Evolutionary conservation across 1,284 basidiomycete species (phyloP), one percentile per base, ranked within the genome.

Genomic region (Tilletia walkeri): DNA sequence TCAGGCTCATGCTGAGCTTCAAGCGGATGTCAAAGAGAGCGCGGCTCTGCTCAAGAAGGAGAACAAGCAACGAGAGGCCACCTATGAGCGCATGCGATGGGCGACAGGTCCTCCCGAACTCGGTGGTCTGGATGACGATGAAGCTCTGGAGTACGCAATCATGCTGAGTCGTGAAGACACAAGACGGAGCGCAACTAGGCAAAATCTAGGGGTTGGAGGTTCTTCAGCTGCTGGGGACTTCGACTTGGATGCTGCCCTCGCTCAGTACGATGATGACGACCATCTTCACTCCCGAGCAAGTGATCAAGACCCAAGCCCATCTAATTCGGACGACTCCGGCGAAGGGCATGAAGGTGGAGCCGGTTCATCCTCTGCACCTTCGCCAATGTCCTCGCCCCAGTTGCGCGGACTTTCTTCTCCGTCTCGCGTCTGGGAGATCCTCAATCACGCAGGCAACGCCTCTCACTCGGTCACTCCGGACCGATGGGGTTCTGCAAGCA

Each of bases 151-250:
- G 76, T 94, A 94, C 78, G 88, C 90, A 0, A 82, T 94, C 68
- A 93, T 94, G 91, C 87, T 94, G 70, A 92, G 91, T 73, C 88
- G 90, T 4, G 92, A 94, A 48, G 91, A 93, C 9, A 10, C 56
- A 5, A 18, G 56, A n/a, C 36, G 56, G 16, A 7, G 18, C 56
- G 30, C 20, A 16, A 10, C 56, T n/a, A 34, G 30, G 56, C 56
- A 10, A 5, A 18, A 34, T 16, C 16, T 10, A 39, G 30, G 36
- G 36, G 9, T n/a, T 16, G 56, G 56, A 34, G 24, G 54, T 10
- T n/a, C 36, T 61, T 24, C 30, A 20, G 56, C 41, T 45, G 41
- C 14, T 14, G 56, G 36, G 6, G 56, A 61, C 56, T 61, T 36
- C 36, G 56, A 61, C 24, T 18, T 53, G 16, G 50, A 53, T 24